Conservation (phyloP, 2,329 filamentous ascomycete species). For the Pseudogymnoascus sp. region DNA sequence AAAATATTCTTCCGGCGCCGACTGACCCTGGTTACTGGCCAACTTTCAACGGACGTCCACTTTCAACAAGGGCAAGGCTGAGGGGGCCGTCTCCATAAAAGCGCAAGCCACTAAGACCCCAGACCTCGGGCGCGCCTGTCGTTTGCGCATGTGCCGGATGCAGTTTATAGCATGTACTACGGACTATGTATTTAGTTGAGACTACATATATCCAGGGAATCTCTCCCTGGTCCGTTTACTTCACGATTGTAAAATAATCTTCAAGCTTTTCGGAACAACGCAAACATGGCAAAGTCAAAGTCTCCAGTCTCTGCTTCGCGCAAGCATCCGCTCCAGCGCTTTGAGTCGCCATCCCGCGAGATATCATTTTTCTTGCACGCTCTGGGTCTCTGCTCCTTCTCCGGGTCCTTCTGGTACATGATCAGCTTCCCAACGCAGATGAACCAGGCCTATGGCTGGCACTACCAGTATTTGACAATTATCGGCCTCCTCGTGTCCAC, state of each 20-base stretch:
- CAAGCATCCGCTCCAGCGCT: conserved; percentile 54
- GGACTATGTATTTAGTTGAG: neutral
- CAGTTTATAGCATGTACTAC: neutral
- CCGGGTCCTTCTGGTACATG: conserved; percentile 45
- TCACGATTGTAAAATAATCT: neutral
- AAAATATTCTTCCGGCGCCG: neutral
- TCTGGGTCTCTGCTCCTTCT: conserved; percentile 43
- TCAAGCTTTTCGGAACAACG: neutral
- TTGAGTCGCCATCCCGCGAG: conserved; percentile 55
- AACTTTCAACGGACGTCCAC: too few species aligned
- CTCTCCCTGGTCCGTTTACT: neutral
- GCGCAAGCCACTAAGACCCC: neutral
- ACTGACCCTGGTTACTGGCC: neutral
- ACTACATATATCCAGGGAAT: neutral
- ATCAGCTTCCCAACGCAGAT: conserved; percentile 41
- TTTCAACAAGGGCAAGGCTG: neutral
- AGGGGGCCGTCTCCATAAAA: neutral
- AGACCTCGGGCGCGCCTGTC: neutral
- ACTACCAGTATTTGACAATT: conserved; percentile 67
- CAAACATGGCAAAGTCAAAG: conserved; percentile 14
- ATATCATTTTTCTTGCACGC: conserved; percentile 55
- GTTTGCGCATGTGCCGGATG: neutral
- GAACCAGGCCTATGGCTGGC: conserved; percentile 53
- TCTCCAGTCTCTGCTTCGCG: conserved; percentile 11
- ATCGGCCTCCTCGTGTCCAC: conserved; percentile 56